Percentiles rank a stretch among this genome's conserved stretches.
Evolutionary conservation across 805 yeast species (phyloP).

Genomic region (Hyphopichia homilentoma): DNA sequence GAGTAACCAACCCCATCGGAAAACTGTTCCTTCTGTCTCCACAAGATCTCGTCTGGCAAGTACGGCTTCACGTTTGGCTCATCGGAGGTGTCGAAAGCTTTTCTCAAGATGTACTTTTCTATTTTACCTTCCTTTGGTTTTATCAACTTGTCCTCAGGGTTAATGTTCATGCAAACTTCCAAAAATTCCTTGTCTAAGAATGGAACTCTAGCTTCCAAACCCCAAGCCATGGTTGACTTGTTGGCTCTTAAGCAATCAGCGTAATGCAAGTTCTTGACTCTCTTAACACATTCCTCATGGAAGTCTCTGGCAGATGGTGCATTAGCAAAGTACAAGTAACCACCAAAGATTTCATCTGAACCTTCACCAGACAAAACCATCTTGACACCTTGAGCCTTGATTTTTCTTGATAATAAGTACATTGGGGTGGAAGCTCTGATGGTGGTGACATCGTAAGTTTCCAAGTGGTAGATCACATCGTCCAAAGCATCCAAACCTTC

Average conservation of each 20-base stretch:
- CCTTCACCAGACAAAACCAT: conserved; percentile 99
- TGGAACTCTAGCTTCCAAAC: conserved; percentile 99
- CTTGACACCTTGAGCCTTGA: conserved; percentile 99
- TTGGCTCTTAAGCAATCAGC: conserved; percentile 98
- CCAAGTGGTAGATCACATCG: conserved; percentile 93
- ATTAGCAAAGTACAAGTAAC: conserved; percentile 93
- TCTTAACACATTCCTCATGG: conserved; percentile 91
- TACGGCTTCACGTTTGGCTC: conserved; percentile 78
- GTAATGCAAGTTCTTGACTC: conserved; percentile 95
- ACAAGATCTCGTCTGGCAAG: conserved; percentile 92
- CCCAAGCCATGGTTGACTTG: conserved; percentile 99
- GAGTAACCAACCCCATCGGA: conserved; percentile 99
- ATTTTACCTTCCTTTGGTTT: conserved; percentile 66
- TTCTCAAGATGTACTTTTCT: conserved; percentile 94
- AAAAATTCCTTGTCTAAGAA: conserved; percentile 93
- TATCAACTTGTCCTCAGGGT: conserved; percentile 89
- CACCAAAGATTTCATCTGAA: conserved; percentile 98
- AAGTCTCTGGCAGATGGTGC: conserved; percentile 93
- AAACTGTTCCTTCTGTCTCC: conserved; percentile 99
- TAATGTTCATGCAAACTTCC: conserved; percentile 89
- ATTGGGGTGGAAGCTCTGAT: conserved; percentile 99
- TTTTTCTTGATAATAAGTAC: conserved; percentile 93
- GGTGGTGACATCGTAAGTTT: conserved; percentile 97
- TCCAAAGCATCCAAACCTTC: conserved; percentile 95
- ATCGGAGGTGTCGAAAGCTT: conserved; percentile 93